Evolutionary conservation across 1,139 yeast species (phyloP).

Genomic region (Groenewaldozyma sp.): DNA sequence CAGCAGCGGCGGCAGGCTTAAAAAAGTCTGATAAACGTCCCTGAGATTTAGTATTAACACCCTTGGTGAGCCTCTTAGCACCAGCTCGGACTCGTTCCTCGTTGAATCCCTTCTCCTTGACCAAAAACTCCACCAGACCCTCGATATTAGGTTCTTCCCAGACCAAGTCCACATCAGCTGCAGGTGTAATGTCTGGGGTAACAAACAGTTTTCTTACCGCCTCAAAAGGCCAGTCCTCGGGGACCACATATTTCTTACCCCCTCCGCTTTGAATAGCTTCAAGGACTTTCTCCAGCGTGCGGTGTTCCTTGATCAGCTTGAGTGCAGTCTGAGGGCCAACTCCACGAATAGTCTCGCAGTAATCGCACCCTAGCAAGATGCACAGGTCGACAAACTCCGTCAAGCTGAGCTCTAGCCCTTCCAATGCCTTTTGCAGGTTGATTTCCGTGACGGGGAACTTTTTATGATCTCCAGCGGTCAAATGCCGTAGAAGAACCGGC

Average conservation of each 20-base stretch:
- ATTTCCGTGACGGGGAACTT: constrained; percentile 89
- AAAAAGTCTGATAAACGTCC: constrained; percentile 91
- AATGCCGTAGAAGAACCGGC: constrained; percentile 71
- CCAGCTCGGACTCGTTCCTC: constrained; percentile 89
- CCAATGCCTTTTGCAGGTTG: constrained; percentile 55
- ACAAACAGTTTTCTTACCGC: constrained; percentile 80
- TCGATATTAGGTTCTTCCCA: constrained; percentile 74
- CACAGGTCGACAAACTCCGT: constrained; percentile 83
- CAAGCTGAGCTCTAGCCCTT: constrained; percentile 63
- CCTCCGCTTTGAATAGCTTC: constrained; percentile 52
- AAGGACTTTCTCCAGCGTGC: constrained; percentile 67
- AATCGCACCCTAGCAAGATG: constrained; percentile 91
- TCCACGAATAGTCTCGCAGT: constrained; percentile 90
- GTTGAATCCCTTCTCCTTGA: constrained; percentile 71
- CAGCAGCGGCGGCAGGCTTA: constrained; percentile 45
- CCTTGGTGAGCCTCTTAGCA: constrained; percentile 75
- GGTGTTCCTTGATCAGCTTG: constrained; percentile 80
- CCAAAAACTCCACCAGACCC: constrained; percentile 63
- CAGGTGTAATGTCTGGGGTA: constrained; percentile 66
- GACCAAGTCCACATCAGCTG: constrained; percentile 46
- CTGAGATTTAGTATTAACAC: constrained; percentile 76
- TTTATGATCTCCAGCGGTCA: constrained; percentile 89
- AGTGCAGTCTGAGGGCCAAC: constrained; percentile 93
- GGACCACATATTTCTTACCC: constrained; percentile 67
- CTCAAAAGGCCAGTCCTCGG: constrained; percentile 89